A percentile compares a stretch with the other conserved stretches of the same genome.
Evolutionary conservation across 257 asterid genomes (phyloP).

Genomic region (Cordia subcordata): DNA sequence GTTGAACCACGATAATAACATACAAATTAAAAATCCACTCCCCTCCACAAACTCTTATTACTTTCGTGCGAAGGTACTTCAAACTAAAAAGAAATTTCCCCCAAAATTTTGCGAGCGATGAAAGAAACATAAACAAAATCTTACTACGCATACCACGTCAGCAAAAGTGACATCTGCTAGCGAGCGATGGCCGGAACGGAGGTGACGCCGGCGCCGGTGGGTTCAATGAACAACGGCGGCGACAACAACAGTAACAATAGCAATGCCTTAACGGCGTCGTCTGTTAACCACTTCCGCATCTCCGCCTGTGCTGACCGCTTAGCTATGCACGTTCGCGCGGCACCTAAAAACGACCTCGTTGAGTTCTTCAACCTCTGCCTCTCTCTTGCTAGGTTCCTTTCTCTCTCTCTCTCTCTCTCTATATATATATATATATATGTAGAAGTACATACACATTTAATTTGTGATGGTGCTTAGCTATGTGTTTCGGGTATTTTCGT

Average conservation of each 20-base stretch:
- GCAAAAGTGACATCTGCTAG: background rate
- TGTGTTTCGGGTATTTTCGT: background rate
- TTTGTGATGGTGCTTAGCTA: background rate
- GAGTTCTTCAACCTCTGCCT: conserved; percentile 55
- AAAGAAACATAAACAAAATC: too few relatives aligned
- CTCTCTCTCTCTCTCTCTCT: background rate
- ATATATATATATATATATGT: background rate
- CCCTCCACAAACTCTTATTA: too few relatives aligned
- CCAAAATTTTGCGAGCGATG: too few relatives aligned
- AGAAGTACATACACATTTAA: background rate
- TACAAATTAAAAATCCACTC: too few relatives aligned
- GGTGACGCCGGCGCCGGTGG: conserved; percentile 20
- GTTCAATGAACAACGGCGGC: conserved; percentile 2
- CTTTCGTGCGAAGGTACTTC: too few relatives aligned
- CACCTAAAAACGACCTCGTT: conserved; percentile 13
- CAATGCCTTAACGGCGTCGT: conserved; percentile 16
- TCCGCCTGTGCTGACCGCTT: conserved; percentile 50
- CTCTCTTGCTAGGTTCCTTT: conserved; percentile 52
- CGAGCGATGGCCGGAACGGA: conserved; percentile 20
- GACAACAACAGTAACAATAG: background rate
- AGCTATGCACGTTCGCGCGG: conserved; percentile 11
- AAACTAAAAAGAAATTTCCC: too few relatives aligned
- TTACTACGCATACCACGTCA: background rate
- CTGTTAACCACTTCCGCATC: conserved; percentile 38
- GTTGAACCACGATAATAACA: too few relatives aligned